A percentile compares a stretch with the other conserved stretches of the same genome.
Evolutionary conservation across 2,329 filamentous ascomycete genomes (phyloP).

Genomic region (Venturia oleaginea): DNA sequence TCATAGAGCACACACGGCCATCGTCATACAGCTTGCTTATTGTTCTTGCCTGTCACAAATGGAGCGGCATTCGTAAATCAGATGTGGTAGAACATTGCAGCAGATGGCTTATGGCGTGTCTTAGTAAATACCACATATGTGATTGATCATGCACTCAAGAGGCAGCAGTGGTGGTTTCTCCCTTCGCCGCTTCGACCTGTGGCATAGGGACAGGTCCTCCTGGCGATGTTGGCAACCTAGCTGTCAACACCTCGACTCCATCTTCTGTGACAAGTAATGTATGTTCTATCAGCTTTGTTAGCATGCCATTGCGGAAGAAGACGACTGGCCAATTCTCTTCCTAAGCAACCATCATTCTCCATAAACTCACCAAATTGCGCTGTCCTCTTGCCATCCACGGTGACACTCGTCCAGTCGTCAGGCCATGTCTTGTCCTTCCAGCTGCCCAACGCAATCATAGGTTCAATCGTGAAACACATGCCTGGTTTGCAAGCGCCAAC

Average conservation of each 20-base stretch:
- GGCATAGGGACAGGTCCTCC: conserved; percentile 62
- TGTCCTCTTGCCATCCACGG: conserved; percentile 77
- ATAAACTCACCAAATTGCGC: conserved; percentile 76
- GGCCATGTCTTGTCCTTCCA: conserved; percentile 95
- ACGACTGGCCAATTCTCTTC: background rate
- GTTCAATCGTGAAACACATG: conserved; percentile 98
- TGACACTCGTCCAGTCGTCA: conserved; percentile 96
- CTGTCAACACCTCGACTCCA: conserved; percentile 74
- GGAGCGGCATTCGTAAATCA: background rate
- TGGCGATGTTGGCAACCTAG: conserved; percentile 61
- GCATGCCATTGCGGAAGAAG: background rate
- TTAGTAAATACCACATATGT: conserved; percentile 19
- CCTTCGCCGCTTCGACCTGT: conserved; percentile 8
- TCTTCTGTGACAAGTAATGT: conserved; percentile 75
- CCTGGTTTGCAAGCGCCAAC: conserved; percentile 88
- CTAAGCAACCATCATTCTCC: background rate
- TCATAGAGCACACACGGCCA: background rate
- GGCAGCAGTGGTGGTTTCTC: background rate
- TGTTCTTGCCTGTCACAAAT: background rate
- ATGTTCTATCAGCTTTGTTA: conserved; percentile 48
- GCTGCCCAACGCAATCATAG: conserved; percentile 91
- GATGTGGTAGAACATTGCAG: background rate
- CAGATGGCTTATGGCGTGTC: background rate
- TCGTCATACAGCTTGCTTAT: background rate
- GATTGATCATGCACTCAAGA: background rate